Evolutionary conservation across 345 rosid genomes (phyloP).

Genomic region (Combretum micranthum): DNA sequence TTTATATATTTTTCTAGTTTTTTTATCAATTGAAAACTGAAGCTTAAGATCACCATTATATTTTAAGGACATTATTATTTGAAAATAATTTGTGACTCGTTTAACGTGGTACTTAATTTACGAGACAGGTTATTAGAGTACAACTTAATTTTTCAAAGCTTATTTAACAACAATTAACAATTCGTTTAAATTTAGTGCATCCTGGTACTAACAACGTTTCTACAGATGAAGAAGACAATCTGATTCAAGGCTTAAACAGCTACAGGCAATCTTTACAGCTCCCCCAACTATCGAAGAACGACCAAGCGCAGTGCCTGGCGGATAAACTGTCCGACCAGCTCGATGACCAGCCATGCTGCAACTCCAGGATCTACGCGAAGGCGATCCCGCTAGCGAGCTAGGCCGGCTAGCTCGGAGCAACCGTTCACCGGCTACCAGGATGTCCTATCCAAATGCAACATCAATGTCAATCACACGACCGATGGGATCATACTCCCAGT

Average conservation of each 20-base stretch:
- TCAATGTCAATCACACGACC: conserved; percentile 40
- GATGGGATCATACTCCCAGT: conserved; percentile 56
- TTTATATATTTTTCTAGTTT: too few relatives aligned
- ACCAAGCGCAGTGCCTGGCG: conserved; percentile 58
- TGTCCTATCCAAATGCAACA: conserved; percentile 41
- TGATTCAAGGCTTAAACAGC: conserved; percentile 71
- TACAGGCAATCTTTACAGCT: conserved; percentile 41
- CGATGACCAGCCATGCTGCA: conserved; percentile 44
- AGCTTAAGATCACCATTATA: too few relatives aligned
- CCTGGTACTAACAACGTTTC: not conserved
- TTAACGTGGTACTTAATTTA: too few relatives aligned
- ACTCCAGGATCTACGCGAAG: conserved; percentile 10
- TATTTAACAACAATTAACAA: too few relatives aligned
- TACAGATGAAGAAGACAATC: conserved; percentile 53
- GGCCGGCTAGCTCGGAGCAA: conserved; percentile 17
- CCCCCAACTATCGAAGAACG: conserved; percentile 35
- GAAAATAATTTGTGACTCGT: too few relatives aligned
- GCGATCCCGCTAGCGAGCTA: too few relatives aligned
- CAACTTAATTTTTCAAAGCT: too few relatives aligned
- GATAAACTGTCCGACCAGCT: conserved; percentile 47
- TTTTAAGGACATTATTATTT: too few relatives aligned
- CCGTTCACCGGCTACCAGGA: conserved; percentile 34
- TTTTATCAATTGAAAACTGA: too few relatives aligned
- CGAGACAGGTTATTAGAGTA: too few relatives aligned
- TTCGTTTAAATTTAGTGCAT: too few relatives aligned